Conservation (phyloP, 768 basidiomycete genomes). For the Russula virescens region DNA sequence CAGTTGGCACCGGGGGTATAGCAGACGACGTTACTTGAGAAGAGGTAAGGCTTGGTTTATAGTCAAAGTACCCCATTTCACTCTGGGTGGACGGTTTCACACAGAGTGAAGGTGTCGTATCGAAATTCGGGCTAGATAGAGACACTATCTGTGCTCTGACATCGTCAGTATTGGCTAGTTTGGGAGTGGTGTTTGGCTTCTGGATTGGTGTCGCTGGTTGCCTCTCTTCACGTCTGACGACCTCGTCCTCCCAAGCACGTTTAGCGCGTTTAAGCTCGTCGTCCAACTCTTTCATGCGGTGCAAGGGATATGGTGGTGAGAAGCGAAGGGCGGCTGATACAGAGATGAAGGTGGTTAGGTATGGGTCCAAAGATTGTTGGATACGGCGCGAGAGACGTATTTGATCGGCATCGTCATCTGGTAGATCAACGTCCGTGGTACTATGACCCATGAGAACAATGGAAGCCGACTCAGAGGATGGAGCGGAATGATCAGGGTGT, state of each 20-base stretch:
- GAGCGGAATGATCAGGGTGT: background rate
- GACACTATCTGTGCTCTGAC: slow-evolving; percentile 66
- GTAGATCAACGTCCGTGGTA: slow-evolving; percentile 34
- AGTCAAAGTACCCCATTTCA: slow-evolving; percentile 40
- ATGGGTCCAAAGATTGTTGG: slow-evolving; percentile 76
- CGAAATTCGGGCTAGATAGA: slow-evolving; percentile 34
- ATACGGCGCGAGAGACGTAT: slow-evolving; percentile 69
- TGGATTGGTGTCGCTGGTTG: slow-evolving; percentile 28
- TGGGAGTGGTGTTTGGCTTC: slow-evolving; percentile 15
- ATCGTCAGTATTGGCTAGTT: slow-evolving; percentile 36
- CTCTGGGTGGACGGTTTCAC: slow-evolving; percentile 25
- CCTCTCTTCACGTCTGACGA: slow-evolving; percentile 69
- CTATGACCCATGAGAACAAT: background rate
- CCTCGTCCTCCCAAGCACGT: slow-evolving; percentile 82
- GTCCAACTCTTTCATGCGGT: slow-evolving; percentile 85
- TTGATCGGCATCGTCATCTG: slow-evolving; percentile 68
- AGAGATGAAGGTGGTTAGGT: slow-evolving; percentile 82
- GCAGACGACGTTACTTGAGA: slow-evolving; percentile 27
- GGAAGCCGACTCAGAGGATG: background rate
- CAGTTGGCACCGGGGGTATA: slow-evolving; percentile 26
- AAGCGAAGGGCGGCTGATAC: slow-evolving; percentile 90
- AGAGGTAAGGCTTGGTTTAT: slow-evolving; percentile 31
- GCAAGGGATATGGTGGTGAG: slow-evolving; percentile 84
- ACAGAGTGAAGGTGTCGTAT: slow-evolving; percentile 37
- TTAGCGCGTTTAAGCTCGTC: slow-evolving; percentile 64